phyloP scores from a whole-genome alignment of 1,284 basidiomycete species.

The Lignosus rhinocerotis region DNA sequence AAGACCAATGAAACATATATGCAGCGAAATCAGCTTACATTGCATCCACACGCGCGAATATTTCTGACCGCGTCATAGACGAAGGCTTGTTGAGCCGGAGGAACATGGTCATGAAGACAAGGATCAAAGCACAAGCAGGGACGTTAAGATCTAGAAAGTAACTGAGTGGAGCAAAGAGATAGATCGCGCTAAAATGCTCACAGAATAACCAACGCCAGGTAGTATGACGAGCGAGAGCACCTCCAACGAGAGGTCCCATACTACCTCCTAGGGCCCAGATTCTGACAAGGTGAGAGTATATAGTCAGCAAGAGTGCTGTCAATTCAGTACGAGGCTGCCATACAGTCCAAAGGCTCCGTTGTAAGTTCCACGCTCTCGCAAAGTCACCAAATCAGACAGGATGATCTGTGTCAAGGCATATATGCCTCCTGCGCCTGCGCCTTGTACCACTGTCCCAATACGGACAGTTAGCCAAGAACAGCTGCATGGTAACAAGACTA shows the following conservation, averaged over 20 bases:
- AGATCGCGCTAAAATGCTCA: too few species aligned
- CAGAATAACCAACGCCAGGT: constrained; percentile 22
- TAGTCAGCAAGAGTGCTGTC: background rate
- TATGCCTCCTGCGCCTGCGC: constrained; percentile 49
- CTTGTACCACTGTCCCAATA: constrained; percentile 37
- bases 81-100: background rate
- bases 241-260: constrained; percentile 10
- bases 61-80: too few species aligned
- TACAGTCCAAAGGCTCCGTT: constrained; percentile 16
- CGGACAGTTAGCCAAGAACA: too few species aligned
- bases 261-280: constrained; percentile 7
- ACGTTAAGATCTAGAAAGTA: constrained; percentile 1
- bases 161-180: too few species aligned
- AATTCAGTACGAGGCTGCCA: too few species aligned
- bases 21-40: constrained; percentile 26
- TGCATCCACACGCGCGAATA: constrained; percentile 36
- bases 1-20: background rate
- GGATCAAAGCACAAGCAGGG: background rate
- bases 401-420: constrained; percentile 31
- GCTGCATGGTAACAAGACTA: too few species aligned
- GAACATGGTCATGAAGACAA: background rate
- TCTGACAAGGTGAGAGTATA: background rate
- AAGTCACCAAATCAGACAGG: constrained; percentile 18
- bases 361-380: constrained; percentile 15
- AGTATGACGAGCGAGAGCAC: constrained; percentile 5